Evolutionary conservation across 805 yeast genomes (phyloP).

Genomic region (Pichia rugopelliculosa): DNA sequence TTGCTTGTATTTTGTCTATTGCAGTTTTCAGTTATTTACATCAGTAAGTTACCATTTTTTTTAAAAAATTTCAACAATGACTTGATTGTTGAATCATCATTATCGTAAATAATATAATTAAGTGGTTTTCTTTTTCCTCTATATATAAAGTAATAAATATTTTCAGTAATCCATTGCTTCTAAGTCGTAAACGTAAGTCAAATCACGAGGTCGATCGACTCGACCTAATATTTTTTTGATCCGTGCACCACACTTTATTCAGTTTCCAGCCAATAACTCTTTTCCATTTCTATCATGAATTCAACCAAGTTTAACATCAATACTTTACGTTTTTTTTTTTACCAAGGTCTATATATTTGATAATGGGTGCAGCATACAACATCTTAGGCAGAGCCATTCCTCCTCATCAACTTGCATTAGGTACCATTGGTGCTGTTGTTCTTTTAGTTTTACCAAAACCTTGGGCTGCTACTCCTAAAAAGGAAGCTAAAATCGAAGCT

Average conservation of each 20-base stretch:
- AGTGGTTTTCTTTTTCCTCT: too few species aligned
- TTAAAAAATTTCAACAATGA: too few species aligned
- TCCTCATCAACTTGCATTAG: constrained; percentile 80
- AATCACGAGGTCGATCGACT: not conserved
- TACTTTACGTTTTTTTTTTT: not conserved
- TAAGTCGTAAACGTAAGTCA: too few species aligned
- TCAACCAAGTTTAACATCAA: not conserved
- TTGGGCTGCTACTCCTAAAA: constrained; percentile 51
- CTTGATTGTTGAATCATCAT: too few species aligned
- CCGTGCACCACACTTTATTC: not conserved
- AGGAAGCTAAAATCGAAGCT: constrained; percentile 67
- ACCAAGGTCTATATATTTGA: not conserved
- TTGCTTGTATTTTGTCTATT: too few species aligned
- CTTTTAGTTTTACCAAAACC: constrained; percentile 66
- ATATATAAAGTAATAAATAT: too few species aligned
- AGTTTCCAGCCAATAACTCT: not conserved
- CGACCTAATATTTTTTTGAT: not conserved
- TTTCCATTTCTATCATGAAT: not conserved
- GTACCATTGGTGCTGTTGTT: constrained; percentile 66
- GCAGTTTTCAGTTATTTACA: too few species aligned
- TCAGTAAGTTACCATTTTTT: too few species aligned
- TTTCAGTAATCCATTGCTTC: too few species aligned
- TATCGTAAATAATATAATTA: too few species aligned
- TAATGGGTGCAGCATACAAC: constrained; percentile 78
- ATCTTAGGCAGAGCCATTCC: constrained; percentile 80